These are phyloP conservation scores for Boletus bicolor DNA, from an alignment of 768 basidiomycete species.

Conservation along the genomic window DNA sequence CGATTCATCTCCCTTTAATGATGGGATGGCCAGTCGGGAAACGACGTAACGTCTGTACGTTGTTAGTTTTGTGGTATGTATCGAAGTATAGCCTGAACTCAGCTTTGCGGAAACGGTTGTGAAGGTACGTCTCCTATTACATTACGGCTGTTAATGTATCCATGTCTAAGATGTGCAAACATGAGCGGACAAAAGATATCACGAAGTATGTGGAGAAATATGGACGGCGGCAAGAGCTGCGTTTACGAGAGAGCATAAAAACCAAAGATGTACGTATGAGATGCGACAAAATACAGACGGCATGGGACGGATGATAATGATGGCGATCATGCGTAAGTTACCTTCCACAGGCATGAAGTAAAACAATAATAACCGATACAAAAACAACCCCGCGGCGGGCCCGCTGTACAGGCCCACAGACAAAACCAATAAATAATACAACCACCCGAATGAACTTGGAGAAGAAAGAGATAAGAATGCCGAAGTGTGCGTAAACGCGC, in stretches of 20 bases:
- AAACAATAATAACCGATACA: background rate
- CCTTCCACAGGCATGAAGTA: background rate
- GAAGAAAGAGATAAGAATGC: background rate
- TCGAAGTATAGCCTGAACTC: background rate
- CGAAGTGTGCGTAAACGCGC: background rate
- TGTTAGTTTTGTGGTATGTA: too few species aligned
- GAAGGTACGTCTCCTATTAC: background rate
- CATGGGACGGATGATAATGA: background rate
- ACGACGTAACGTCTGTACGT: too few species aligned
- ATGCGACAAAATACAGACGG: background rate
- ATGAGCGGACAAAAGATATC: background rate
- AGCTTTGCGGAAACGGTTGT: background rate
- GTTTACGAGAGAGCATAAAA: background rate
- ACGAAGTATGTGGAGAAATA: background rate
- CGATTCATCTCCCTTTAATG: too few species aligned
- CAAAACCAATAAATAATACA: slow-evolving; percentile 6
- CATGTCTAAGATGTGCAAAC: background rate
- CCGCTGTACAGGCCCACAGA: background rate
- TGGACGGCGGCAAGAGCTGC: background rate
- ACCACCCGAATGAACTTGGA: background rate
- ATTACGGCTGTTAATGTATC: background rate
- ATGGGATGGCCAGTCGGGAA: too few species aligned
- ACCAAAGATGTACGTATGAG: background rate
- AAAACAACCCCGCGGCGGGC: background rate
- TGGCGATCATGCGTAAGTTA: background rate